phyloP scores from a whole-genome alignment of 176 grass and related monocot species.

The Triticum monococcum region DNA sequence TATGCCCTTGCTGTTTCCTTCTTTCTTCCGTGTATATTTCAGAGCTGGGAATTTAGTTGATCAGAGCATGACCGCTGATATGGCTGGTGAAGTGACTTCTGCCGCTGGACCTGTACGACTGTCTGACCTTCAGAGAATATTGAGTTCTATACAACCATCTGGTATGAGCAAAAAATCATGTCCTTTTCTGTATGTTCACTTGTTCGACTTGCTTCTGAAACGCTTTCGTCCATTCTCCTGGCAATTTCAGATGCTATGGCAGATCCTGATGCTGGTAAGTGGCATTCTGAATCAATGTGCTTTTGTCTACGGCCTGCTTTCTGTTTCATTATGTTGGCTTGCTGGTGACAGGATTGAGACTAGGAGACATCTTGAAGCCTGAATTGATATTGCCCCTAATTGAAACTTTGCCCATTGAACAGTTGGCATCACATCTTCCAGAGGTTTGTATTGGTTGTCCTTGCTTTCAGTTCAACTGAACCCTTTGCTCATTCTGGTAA shows the following conservation, averaged over 20 bases:
- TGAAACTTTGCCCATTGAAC: constrained; percentile 74
- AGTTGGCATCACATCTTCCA: constrained; percentile 43
- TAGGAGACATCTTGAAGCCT: constrained; percentile 90
- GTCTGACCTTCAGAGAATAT: constrained; percentile 89
- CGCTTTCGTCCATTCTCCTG: not conserved
- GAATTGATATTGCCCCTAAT: constrained; percentile 78
- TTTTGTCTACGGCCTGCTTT: constrained; percentile 11
- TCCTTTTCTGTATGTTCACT: constrained; percentile 9
- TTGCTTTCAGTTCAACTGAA: constrained; percentile 22
- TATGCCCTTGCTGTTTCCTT: not conserved
- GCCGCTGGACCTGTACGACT: constrained; percentile 79
- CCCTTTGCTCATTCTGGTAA: constrained; percentile 5
- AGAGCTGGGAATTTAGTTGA: constrained; percentile 99
- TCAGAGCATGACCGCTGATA: constrained; percentile 84
- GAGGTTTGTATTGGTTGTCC: constrained; percentile 32
- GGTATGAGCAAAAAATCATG: constrained; percentile 40
- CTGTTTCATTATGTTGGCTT: constrained; percentile 22
- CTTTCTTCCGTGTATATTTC: not conserved
- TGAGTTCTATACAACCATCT: constrained; percentile 90
- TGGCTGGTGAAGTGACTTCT: constrained; percentile 93
- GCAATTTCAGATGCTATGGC: constrained; percentile 46
- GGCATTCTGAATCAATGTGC: constrained; percentile 17
- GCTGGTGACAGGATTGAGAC: constrained; percentile 60
- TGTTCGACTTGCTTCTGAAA: not conserved
- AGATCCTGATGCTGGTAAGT: constrained; percentile 92